Evolutionary conservation across 805 yeast genomes (phyloP).

Genomic region (Wickerhamia fluorescens): DNA sequence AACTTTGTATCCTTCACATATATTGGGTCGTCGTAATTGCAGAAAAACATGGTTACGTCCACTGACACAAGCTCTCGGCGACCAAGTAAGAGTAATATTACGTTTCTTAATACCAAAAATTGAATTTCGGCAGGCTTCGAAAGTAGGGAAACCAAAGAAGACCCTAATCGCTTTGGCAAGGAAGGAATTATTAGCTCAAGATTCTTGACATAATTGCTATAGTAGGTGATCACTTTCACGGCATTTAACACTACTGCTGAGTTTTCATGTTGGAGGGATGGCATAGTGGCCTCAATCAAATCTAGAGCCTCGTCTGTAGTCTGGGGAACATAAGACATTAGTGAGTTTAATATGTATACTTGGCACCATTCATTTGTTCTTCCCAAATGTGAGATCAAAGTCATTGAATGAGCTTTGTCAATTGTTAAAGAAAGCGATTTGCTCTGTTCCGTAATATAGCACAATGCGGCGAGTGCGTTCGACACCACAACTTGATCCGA

Average conservation of each 20-base stretch:
- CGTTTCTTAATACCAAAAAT: conserved; percentile 74
- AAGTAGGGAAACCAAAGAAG: conserved; percentile 60
- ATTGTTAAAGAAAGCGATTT: conserved; percentile 45
- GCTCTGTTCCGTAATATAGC: conserved; percentile 54
- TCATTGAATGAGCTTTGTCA: conserved; percentile 38
- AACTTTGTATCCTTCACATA: conserved; percentile 86
- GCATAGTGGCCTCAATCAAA: conserved; percentile 57
- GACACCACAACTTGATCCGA: conserved; percentile 55
- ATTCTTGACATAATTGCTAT: conserved; percentile 60
- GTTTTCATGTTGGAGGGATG: conserved; percentile 74
- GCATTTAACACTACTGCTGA: conserved; percentile 76
- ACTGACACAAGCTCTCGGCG: conserved; percentile 52
- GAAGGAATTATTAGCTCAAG: conserved; percentile 50
- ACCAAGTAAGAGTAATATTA: conserved; percentile 64
- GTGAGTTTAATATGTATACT: conserved; percentile 53
- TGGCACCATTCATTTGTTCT: conserved; percentile 66
- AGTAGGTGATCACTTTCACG: conserved; percentile 62
- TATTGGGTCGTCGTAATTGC: conserved; percentile 77
- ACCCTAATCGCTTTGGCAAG: conserved; percentile 53
- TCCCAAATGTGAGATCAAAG: conserved; percentile 27
- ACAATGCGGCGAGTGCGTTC: conserved; percentile 62
- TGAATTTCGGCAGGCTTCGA: conserved; percentile 79
- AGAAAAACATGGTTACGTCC: conserved; percentile 76
- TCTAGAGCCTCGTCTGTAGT: conserved; percentile 56
- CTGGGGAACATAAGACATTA: conserved; percentile 68